Base-by-base conservation (phyloP, 2,329 filamentous ascomycete genomes). In the Aspergillus neoniger region DNA sequence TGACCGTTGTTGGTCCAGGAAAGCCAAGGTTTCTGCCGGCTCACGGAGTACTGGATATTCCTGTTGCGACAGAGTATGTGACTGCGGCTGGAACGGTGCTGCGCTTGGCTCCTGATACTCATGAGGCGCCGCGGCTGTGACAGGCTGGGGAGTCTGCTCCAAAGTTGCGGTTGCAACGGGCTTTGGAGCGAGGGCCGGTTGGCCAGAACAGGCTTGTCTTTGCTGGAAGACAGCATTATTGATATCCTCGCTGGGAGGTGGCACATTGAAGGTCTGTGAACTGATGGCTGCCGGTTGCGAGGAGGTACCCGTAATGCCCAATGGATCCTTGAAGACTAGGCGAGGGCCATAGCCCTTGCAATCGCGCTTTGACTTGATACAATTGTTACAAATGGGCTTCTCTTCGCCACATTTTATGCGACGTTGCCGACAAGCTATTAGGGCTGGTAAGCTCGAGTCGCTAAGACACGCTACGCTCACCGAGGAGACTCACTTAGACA, bases 391-490 rank as follows among this genome's bases (percentile, higher is more conserved):
- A 48, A 74, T 75, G 14, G 79, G 79, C 60, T 80, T 80, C 70
- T 92, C 91, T 75, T 98, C 95, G 63, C 95, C 95, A 76, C 95
- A 99, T 78, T 98, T 99, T 77, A 99, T 98, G 64, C 95, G 90
- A 56, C 95, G 89, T 78, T 91, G 94, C 65, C 95, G 90, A 78
- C 95, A 99, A 60, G 95, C 91, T 93, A 65, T 58, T 52, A 36
- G 32, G 59, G 12, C 36, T 28, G n/a, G 68, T 63, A 55, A 66
- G 61, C 59, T 25, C 41, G 52, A 49, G 32, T 7, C 12, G 17
- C 17, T n/a, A 15, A n/a, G 14, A 50, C 19, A 49, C 50, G 53
- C 82, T 12, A 49, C 50, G 53, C 82, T 12, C n/a, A 53, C 17
- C 9, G 36, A 49, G 10, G 30, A 28, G 23, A 64, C 89, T 76